Base-by-base conservation (phyloP, 78 protist species). In the Dictyostelium citrinum region DNA sequence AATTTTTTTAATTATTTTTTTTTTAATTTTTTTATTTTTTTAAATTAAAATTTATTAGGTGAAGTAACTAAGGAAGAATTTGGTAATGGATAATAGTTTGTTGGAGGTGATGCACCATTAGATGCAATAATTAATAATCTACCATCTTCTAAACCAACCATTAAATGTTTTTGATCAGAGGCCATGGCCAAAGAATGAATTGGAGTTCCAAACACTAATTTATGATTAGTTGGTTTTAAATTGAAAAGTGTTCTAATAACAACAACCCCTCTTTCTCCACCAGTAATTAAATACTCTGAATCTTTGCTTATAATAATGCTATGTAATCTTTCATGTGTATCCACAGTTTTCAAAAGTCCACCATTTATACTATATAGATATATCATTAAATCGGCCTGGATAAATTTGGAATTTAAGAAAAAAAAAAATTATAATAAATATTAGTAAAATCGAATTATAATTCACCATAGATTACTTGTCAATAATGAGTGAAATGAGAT, bases 281-380 rank as follows among this genome's bases (percentile, higher is more conserved):
- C 97, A 14, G 95, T 83, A 12, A 95, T 67, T 29, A 95, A 60
- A 79, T 80, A 90, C 39, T 79, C 90, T 29, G 93, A 83, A 46
- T 83, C 86, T 58, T 64, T 80, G n/a, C 79, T 91, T 24, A 91
- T 80, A 2, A 76, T 90, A 29, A 90, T 61, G 41, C 90, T 75
- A 22, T 77, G 68, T 29, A 96, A 79, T 24, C 95, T 0, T 49
- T 91, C 95, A 9, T 71, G 71, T 24, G 97, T 81, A 27, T 96
- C 92, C 7, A 61, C 71, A 2, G 90, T 24, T 41, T 41, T 43
- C 72, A 96, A 75, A 1, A 83, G 64, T 58, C 82, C 72, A 24
- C 96, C 97, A 79, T 96, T 96, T 41, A 96, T 95, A 37, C 85
- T 45, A 71, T 93, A 95, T 14, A 93, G 75, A 60, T 84, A 84